Percentiles rank a stretch among this genome's conserved stretches.
These are phyloP conservation scores for Capsicum rhomboideum DNA, from an alignment of 257 asterid species.

Conservation along the genomic window DNA sequence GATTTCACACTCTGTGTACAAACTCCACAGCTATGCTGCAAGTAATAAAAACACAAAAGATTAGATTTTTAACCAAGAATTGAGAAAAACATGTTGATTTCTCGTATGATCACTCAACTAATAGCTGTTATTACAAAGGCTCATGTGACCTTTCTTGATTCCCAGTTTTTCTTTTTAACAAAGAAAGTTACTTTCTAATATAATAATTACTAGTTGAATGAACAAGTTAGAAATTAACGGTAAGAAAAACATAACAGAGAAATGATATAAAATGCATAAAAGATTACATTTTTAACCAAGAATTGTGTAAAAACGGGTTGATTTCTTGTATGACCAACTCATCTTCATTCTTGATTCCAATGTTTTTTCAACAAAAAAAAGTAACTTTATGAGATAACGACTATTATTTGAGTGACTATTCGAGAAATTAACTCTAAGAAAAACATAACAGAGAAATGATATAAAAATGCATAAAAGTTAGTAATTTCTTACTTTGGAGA, in stretches of 20 bases:
- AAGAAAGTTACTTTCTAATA: neutral
- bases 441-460: neutral
- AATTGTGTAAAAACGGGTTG: too few species aligned
- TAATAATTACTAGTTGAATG: neutral
- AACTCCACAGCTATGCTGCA: constrained; percentile 82
- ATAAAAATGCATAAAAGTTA: neutral
- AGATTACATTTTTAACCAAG: too few species aligned
- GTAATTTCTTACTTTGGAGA: constrained; percentile 45
- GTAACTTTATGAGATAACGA: neutral
- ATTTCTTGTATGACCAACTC: too few species aligned
- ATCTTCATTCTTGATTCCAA: too few species aligned
- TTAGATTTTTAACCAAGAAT: neutral
- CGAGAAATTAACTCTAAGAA: neutral
- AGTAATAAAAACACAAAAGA: neutral
- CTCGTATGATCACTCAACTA: too few species aligned
- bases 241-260: neutral
- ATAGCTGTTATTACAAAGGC: too few species aligned
- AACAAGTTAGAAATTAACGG: neutral
- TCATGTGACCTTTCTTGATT: too few species aligned
- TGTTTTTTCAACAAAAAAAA: neutral
- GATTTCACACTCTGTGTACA: constrained; percentile 73
- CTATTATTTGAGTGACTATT: neutral
- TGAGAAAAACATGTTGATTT: neutral
- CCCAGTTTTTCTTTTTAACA: neutral
- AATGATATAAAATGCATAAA: neutral